Percentiles rank a stretch among this genome's conserved stretches.
Conservation (phyloP, 495 filamentous ascomycete species). For the Trichoderma parareesei region DNA sequence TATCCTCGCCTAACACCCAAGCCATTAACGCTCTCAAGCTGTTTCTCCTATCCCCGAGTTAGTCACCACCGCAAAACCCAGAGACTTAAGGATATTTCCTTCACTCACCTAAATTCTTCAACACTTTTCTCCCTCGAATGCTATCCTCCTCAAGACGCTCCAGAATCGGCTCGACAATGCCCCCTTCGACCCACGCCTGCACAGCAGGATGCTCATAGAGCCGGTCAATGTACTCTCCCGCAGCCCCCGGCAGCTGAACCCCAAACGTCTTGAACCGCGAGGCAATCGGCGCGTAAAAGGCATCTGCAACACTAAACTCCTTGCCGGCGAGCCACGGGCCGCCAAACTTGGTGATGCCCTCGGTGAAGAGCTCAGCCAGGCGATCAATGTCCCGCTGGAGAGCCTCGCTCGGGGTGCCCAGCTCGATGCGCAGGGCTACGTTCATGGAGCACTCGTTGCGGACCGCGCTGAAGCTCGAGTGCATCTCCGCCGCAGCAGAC, state of each 20-base stretch:
- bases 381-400: conserved; percentile 24
- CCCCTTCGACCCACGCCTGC: conserved; percentile 21
- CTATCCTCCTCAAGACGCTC: conserved; percentile 16
- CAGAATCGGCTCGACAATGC: conserved; percentile 19
- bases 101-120: conserved; percentile 8
- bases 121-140: conserved; percentile 13
- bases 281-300: conserved; percentile 35
- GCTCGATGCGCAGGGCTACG: conserved; percentile 31
- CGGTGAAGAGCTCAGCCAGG: conserved; percentile 30
- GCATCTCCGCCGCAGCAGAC: conserved; percentile 46
- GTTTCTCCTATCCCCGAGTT: background rate
- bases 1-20: background rate
- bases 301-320: conserved; percentile 32
- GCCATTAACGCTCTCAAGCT: background rate
- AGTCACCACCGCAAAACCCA: background rate
- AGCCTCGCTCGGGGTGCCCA: conserved; percentile 20
- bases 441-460: conserved; percentile 39
- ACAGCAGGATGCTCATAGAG: conserved; percentile 19
- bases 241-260: conserved; percentile 15
- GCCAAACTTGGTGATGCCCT: conserved; percentile 28
- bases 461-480: conserved; percentile 40
- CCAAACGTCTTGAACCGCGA: conserved; percentile 23
- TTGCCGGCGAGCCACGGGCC: conserved; percentile 32
- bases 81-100: no score
- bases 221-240: conserved; percentile 18